A percentile compares a stretch with the other conserved stretches of the same genome.
These are phyloP conservation scores for Hansenula anomala DNA, from an alignment of 1,139 yeast species.

Conservation along the genomic window DNA sequence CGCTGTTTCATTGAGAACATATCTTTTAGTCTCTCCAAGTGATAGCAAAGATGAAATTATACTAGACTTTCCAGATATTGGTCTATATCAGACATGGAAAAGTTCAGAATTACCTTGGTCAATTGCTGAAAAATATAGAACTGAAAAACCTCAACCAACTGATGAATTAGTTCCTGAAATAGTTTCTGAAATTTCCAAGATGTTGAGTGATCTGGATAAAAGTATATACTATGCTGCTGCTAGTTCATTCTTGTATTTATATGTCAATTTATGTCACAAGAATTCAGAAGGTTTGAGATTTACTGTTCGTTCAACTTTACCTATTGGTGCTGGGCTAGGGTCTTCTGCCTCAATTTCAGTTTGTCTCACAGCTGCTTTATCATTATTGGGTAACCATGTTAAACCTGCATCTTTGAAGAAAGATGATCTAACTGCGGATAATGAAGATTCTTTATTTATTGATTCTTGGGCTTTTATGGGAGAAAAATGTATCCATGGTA, in stretches of 20 bases:
- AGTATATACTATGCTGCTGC: constrained; percentile 79
- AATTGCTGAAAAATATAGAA: constrained; percentile 24
- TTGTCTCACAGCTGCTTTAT: constrained; percentile 73
- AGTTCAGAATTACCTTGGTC: constrained; percentile 59
- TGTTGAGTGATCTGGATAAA: constrained; percentile 42
- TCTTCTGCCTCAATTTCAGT: constrained; percentile 92
- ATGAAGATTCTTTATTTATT: constrained; percentile 52
- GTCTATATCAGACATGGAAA: constrained; percentile 60
- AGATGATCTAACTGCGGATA: constrained; percentile 26
- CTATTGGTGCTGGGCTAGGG: constrained; percentile 97
- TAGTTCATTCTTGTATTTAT: constrained; percentile 77
- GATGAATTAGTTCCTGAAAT: constrained; percentile 59
- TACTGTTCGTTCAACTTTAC: constrained; percentile 75
- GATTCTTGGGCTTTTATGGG: constrained; percentile 91
- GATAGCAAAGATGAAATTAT: constrained; percentile 36
- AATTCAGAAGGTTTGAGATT: constrained; percentile 49
- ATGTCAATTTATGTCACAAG: constrained; percentile 49
- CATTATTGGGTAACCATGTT: constrained; percentile 56
- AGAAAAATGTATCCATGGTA: constrained; percentile 93
- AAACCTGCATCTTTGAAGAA: constrained; percentile 23
- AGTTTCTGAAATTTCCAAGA: constrained; percentile 39
- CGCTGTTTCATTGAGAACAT: constrained; percentile 77
- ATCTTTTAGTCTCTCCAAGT: constrained; percentile 52
- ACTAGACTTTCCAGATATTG: constrained; percentile 81
- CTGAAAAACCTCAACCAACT: constrained; percentile 35